Conservation (phyloP, 331 rosid genomes). For the Malus hybrid region DNA sequence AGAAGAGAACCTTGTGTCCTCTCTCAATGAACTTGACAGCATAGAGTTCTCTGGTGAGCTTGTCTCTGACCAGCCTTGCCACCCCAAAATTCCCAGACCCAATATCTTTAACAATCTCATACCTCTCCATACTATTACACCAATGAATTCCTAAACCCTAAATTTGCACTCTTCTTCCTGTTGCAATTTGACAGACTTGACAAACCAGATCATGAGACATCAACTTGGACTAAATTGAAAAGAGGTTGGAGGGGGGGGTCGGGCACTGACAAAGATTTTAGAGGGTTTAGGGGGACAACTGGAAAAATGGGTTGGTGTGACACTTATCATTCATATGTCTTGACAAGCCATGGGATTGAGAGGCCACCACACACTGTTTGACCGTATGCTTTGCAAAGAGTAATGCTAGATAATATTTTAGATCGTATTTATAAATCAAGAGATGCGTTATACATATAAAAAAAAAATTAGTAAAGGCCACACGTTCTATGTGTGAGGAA, state of each 20-base stretch:
- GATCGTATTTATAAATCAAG: too few relatives aligned
- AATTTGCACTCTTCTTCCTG: neutral
- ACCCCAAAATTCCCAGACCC: conserved; percentile 85
- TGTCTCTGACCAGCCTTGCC: conserved; percentile 63
- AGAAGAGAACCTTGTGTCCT: conserved; percentile 55
- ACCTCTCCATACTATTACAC: conserved; percentile 50
- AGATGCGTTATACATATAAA: too few relatives aligned
- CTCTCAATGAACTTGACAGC: conserved; percentile 86
- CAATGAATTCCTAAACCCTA: neutral
- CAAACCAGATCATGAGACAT: neutral
- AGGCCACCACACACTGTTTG: neutral
- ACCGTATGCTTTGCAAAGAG: neutral
- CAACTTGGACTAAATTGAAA: neutral
- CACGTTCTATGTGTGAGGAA: fast-evolving
- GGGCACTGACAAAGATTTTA: neutral
- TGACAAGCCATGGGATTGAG: neutral
- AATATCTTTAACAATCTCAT: conserved; percentile 66
- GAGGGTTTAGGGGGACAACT: neutral
- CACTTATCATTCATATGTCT: neutral
- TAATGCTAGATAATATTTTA: too few relatives aligned
- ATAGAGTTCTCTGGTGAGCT: conserved; percentile 37
- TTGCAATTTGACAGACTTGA: neutral
- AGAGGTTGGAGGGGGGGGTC: neutral
- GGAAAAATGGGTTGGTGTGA: neutral
- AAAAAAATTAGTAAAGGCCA: fast-evolving